These are phyloP conservation scores for Umbelopsis isabellina DNA, from an alignment of 192 early-diverging fungal species.

Conservation along the genomic window DNA sequence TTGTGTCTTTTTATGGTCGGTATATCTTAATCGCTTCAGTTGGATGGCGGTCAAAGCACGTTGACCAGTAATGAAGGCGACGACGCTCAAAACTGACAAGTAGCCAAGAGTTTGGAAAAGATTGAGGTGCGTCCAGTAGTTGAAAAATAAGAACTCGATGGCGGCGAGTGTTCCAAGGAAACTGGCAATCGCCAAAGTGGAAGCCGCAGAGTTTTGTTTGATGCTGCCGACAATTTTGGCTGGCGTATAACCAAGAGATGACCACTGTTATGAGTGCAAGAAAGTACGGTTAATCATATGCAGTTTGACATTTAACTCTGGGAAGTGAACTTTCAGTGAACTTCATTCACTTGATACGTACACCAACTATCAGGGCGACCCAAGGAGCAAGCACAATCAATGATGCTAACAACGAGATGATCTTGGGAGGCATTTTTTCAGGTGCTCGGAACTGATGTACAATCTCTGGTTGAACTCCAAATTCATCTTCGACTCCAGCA, in stretches of 20 bases:
- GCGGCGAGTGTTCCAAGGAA: conserved; percentile 49
- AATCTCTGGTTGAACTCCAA: conserved; percentile 49
- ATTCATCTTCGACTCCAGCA: conserved; percentile 40
- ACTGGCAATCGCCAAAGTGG: conserved; percentile 31
- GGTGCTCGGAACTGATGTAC: conserved; percentile 54
- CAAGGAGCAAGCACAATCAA: conserved; percentile 48
- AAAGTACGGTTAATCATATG: neutral
- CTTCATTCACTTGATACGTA: conserved; percentile 29
- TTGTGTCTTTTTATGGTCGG: conserved; percentile 14
- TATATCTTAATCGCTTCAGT: conserved; percentile 8
- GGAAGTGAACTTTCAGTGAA: neutral
- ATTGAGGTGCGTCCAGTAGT: conserved; percentile 55
- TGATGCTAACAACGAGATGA: conserved; percentile 44
- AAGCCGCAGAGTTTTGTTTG: neutral
- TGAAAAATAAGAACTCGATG: conserved; percentile 52
- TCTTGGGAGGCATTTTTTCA: conserved; percentile 49
- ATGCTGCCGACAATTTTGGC: conserved; percentile 22
- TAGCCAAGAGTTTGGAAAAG: conserved; percentile 53
- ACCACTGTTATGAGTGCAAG: conserved; percentile 43
- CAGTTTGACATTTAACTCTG: neutral
- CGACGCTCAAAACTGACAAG: conserved; percentile 39
- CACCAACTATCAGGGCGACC: conserved; percentile 41
- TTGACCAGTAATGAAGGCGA: conserved; percentile 48
- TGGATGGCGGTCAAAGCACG: conserved; percentile 49
- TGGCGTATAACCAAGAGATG: conserved; percentile 46